A percentile compares a stretch with the other conserved stretches of the same genome.
phyloP scores from a whole-genome alignment of 306 rosid species.

The Vicia sativa region DNA sequence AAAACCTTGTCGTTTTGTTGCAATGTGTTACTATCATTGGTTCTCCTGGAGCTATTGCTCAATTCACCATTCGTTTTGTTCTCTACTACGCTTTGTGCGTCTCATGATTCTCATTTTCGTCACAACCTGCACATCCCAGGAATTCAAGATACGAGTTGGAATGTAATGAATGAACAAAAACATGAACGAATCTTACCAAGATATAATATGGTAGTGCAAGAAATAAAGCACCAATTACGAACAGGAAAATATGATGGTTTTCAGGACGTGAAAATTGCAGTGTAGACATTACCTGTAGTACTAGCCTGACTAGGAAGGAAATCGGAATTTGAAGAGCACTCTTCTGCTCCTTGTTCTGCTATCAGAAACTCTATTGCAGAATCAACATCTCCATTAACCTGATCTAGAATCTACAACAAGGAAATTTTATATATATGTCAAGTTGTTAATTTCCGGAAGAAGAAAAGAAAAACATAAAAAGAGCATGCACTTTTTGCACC shows the following conservation, averaged over 20 bases:
- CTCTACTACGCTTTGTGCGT: slow-evolving; percentile 41
- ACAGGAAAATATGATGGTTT: slow-evolving; percentile 28
- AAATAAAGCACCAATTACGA: not conserved
- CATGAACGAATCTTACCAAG: not conserved
- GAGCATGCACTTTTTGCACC: slow-evolving; percentile 46
- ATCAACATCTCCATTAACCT: slow-evolving; percentile 70
- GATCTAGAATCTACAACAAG: slow-evolving; percentile 57
- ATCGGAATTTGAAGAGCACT: slow-evolving; percentile 48
- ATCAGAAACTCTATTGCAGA: slow-evolving; percentile 83
- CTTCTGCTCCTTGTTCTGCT: slow-evolving; percentile 70
- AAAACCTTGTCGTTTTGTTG: slow-evolving; percentile 61
- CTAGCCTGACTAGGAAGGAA: slow-evolving; percentile 43
- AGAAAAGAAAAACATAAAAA: slow-evolving; percentile 20
- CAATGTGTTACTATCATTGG: slow-evolving; percentile 37
- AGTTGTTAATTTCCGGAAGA: slow-evolving; percentile 29
- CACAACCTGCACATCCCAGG: slow-evolving; percentile 37
- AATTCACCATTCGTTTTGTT: slow-evolving; percentile 40
- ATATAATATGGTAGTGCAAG: not conserved
- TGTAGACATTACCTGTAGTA: slow-evolving; percentile 51
- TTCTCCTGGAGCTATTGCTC: slow-evolving; percentile 33
- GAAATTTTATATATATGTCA: slow-evolving; percentile 31
- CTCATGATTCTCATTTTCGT: slow-evolving; percentile 40
- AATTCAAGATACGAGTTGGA: slow-evolving; percentile 27
- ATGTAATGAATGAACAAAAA: slow-evolving; percentile 25
- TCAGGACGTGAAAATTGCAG: slow-evolving; percentile 35